Conservation (phyloP, 305 asterid species). For the Ilex paraguariensis region DNA sequence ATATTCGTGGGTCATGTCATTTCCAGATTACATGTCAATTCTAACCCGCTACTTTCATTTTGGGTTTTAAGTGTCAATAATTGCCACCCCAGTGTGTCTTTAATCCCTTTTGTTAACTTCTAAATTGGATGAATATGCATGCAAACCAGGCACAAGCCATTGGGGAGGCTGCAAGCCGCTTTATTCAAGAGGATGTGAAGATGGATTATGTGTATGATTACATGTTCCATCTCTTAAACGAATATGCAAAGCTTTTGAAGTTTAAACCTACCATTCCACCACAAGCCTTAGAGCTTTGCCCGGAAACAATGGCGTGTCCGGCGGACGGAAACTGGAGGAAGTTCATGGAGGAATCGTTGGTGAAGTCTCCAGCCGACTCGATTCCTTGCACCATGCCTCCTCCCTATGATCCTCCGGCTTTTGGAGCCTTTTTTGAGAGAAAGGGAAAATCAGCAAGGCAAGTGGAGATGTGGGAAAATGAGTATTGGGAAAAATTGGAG, state of each 20-base stretch:
- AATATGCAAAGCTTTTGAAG: conserved; percentile 63
- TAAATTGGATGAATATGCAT: too few relatives aligned
- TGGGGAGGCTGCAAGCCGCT: conserved; percentile 69
- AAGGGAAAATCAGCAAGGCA: conserved; percentile 36
- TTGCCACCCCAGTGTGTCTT: too few relatives aligned
- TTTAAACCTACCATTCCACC: conserved; percentile 61
- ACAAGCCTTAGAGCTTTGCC: conserved; percentile 48
- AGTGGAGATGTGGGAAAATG: conserved; percentile 64
- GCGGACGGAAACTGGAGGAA: conserved; percentile 46
- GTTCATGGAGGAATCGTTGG: conserved; percentile 75
- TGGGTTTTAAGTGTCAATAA: too few relatives aligned
- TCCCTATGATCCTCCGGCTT: conserved; percentile 43
- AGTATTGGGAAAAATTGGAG: conserved; percentile 41
- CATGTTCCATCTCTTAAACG: conserved; percentile 66
- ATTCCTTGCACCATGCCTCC: conserved; percentile 74
- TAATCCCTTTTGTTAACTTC: too few relatives aligned
- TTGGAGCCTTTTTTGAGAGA: conserved; percentile 39
- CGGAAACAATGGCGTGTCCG: conserved; percentile 62
- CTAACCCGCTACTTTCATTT: too few relatives aligned
- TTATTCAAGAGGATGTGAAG: conserved; percentile 61
- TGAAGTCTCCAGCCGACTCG: conserved; percentile 45
- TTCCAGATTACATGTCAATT: too few relatives aligned
- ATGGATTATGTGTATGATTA: conserved; percentile 77
- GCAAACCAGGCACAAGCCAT: conserved; percentile 59
- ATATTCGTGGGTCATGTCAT: too few relatives aligned